A percentile compares a stretch with the other conserved stretches of the same genome.
phyloP scores from a whole-genome alignment of 164 flowering plant genomes.

The Warburgia ugandensis region DNA sequence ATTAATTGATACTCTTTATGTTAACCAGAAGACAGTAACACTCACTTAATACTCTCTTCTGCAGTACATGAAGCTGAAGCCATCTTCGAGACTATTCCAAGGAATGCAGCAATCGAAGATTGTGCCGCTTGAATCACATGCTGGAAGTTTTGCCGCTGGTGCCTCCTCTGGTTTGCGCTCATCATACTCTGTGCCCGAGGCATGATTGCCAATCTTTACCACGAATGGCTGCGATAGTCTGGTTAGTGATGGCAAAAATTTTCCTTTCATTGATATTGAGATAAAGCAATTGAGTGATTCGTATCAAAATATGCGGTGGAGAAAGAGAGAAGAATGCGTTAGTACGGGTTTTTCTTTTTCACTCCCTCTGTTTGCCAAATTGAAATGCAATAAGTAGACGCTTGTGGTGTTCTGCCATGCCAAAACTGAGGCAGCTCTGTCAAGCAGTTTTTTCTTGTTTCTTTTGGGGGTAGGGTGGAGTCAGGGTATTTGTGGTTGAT shows the following conservation, averaged over 20 bases:
- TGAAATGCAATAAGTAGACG: conserved; percentile 33
- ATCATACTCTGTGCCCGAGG: conserved; percentile 35
- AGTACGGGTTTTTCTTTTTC: conserved; percentile 3
- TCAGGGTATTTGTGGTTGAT: conserved; percentile 1
- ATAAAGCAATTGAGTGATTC: conserved; percentile 16
- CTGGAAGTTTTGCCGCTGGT: too few species aligned
- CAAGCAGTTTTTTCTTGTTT: not conserved
- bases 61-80: conserved; percentile 45
- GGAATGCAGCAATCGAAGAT: conserved; percentile 27
- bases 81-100: conserved; percentile 23
- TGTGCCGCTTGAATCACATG: conserved; percentile 18
- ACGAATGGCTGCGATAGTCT: conserved; percentile 6
- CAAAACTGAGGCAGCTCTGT: not conserved
- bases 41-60: conserved; percentile 9
- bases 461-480: conserved; percentile 2
- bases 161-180: conserved; percentile 36
- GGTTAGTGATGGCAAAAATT: conserved; percentile 12
- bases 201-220: conserved; percentile 20
- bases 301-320: conserved; percentile 5
- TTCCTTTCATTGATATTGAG: conserved; percentile 19
- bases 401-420: conserved; percentile 2
- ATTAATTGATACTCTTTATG: too few species aligned
- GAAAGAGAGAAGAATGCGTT: conserved; percentile 17
- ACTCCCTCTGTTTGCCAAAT: conserved; percentile 24
- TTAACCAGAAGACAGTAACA: too few species aligned